phyloP scores from a whole-genome alignment of 495 filamentous ascomycete genomes.

The Talaromyces nanjingensis region DNA sequence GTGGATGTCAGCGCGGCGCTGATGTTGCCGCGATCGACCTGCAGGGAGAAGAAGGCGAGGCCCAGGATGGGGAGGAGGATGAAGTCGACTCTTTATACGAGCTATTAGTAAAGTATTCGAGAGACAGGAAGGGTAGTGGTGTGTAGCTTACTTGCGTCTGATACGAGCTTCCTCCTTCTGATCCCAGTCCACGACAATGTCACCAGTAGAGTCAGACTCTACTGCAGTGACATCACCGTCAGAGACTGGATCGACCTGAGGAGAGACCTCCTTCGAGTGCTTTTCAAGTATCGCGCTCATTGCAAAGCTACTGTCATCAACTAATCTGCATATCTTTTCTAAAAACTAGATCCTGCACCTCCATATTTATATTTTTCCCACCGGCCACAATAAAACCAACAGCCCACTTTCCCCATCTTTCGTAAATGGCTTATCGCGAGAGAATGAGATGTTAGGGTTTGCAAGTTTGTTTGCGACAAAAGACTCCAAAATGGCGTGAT shows the following conservation, averaged over 20 bases:
- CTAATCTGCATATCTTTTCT: neutral
- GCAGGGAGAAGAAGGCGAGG: constrained; percentile 52
- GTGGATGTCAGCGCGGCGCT: constrained; percentile 41
- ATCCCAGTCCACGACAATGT: constrained; percentile 29
- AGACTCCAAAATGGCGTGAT: neutral
- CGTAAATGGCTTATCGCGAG: neutral
- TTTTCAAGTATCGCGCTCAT: neutral
- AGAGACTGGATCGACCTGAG: neutral
- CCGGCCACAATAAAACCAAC: neutral
- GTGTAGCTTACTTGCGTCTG: constrained; percentile 20
- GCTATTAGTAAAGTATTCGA: neutral
- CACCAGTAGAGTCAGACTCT: neutral
- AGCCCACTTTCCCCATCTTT: neutral
- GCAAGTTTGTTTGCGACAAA: neutral
- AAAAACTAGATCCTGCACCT: neutral
- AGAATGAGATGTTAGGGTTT: neutral
- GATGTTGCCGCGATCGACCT: constrained; percentile 49
- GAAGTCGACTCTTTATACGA: constrained; percentile 36
- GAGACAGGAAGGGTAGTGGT: neutral
- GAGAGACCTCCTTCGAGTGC: too few species aligned
- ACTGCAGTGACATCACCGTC: neutral
- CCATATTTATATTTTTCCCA: neutral
- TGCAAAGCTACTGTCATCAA: neutral
- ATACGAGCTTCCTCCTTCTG: constrained; percentile 19
- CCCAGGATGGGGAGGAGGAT: constrained; percentile 46